phyloP scores from a whole-genome alignment of 768 basidiomycete species.

The Mrakia frigida region DNA sequence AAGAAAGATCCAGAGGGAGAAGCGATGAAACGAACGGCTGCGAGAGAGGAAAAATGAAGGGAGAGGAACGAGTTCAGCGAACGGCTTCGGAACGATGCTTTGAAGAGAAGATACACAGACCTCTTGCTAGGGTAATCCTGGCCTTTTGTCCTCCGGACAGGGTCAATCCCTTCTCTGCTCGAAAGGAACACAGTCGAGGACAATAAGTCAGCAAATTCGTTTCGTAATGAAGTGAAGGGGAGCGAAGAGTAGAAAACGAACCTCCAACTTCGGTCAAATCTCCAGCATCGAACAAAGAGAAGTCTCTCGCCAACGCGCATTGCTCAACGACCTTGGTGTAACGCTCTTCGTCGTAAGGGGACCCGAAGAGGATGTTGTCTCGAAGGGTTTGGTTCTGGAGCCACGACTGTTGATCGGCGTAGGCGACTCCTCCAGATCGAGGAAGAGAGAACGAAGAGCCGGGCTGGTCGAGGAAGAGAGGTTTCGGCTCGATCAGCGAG shows the following conservation, averaged over 20 bases:
- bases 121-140: conserved; percentile 44
- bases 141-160: conserved; percentile 56
- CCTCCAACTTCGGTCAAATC: conserved; percentile 30
- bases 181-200: too few species aligned
- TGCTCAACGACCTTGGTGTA: conserved; percentile 29
- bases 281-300: conserved; percentile 30
- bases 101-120: neutral
- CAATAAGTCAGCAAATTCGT: too few species aligned
- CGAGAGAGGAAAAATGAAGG: too few species aligned
- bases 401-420: conserved; percentile 81
- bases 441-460: conserved; percentile 68
- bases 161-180: conserved; percentile 5
- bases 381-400: conserved; percentile 55
- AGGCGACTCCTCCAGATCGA: conserved; percentile 63
- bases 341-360: conserved; percentile 25
- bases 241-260: too few species aligned
- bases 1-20: too few species aligned
- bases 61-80: too few species aligned
- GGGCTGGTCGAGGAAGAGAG: conserved; percentile 31
- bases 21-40: too few species aligned
- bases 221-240: too few species aligned
- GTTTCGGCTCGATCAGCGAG: too few species aligned
- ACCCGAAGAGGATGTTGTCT: conserved; percentile 32
- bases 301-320: conserved; percentile 31
- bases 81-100: too few species aligned